Conservation (phyloP, 176 grass and related monocot species). For the bread wheat (Triticum aestivum) region IWGSC_CS_RefSeq_v2.1 NC_057809.1:457873973-457874472, state of each 20-base stretch:
- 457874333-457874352: constrained; percentile 29
- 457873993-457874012: constrained; percentile 95
- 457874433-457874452: constrained; percentile 24
- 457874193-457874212: constrained; percentile 79
- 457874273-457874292: constrained; percentile 15
- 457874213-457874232: constrained; percentile 27
- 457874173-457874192: constrained; percentile 61
- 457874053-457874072: constrained; percentile 53
- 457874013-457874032: constrained; percentile 73
- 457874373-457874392: constrained; percentile 20
- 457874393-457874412: constrained; percentile 12
- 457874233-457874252: constrained; percentile 54
- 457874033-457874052: constrained; percentile 62
- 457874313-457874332: constrained; percentile 19
- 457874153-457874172: constrained; percentile 41
- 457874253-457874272: constrained; percentile 31
- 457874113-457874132: constrained; percentile 22
- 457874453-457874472: constrained; percentile 51
- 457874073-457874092: constrained; percentile 29
- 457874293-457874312: constrained; percentile 21
- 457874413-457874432: not conserved
- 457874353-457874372: constrained; percentile 31
- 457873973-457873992: constrained; percentile 84
- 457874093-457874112: constrained; percentile 34
- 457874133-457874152: constrained; percentile 49